Conservation (phyloP, 257 asterid genomes). For the Osmanthus fragrans region DNA sequence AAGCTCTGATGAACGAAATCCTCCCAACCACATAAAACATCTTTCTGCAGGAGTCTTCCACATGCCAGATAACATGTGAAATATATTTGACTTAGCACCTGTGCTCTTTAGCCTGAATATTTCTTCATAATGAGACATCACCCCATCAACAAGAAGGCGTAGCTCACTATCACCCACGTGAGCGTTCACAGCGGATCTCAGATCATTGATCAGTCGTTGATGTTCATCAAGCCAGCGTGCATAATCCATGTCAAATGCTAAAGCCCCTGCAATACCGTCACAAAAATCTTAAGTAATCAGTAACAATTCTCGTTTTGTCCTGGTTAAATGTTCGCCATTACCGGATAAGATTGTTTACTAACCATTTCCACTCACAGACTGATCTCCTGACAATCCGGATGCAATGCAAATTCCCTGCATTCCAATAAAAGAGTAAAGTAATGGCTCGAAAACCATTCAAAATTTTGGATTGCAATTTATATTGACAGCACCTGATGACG, state of each 20-base stretch:
- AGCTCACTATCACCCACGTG: constrained; percentile 60
- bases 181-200: constrained; percentile 71
- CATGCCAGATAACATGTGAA: constrained; percentile 94
- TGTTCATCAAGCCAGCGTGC: constrained; percentile 88
- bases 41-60: constrained; percentile 94
- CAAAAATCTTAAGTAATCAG: no score
- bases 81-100: constrained; percentile 73
- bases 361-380: no score
- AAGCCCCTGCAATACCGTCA: constrained; percentile 45
- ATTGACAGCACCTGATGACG: constrained; percentile 71
- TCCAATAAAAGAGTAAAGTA: constrained; percentile 1
- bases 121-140: constrained; percentile 82
- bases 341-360: no score
- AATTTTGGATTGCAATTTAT: background rate
- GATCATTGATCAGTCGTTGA: constrained; percentile 55
- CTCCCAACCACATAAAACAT: constrained; percentile 99
- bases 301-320: background rate
- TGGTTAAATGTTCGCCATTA: no score
- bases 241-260: constrained; percentile 81
- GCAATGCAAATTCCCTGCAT: constrained; percentile 41
- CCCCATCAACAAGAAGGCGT: constrained; percentile 66
- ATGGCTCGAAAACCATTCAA: background rate
- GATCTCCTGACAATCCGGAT: no score
- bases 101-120: constrained; percentile 62
- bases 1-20: constrained; percentile 84